These are phyloP conservation scores for Basipetospora sp. DNA, from an alignment of 2,329 filamentous ascomycete genomes.

Conservation along the genomic window DNA sequence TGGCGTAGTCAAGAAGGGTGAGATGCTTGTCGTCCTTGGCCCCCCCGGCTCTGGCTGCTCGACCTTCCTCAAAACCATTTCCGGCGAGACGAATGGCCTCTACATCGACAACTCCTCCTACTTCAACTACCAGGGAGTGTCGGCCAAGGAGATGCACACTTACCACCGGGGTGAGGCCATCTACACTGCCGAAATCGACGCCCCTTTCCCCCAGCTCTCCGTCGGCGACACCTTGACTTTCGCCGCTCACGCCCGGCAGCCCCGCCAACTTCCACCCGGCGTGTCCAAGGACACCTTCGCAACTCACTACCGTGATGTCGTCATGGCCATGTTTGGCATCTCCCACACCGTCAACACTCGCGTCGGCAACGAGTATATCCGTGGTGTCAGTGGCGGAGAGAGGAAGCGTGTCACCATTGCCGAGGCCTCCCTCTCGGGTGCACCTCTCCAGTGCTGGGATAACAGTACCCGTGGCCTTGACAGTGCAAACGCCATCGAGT, in stretches of 20 bases:
- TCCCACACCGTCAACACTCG: constrained; percentile 57
- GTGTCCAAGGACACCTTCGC: constrained; percentile 40
- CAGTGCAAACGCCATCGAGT: constrained; percentile 61
- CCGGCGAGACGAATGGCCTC: constrained; percentile 71
- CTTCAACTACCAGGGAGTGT: constrained; percentile 70
- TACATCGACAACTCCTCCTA: constrained; percentile 54
- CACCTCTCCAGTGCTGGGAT: constrained; percentile 52
- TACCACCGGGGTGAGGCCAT: constrained; percentile 72
- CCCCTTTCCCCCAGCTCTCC: constrained; percentile 62
- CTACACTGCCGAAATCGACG: constrained; percentile 73
- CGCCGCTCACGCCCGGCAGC: constrained; percentile 55
- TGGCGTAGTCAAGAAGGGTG: constrained; percentile 52
- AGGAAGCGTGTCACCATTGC: constrained; percentile 52
- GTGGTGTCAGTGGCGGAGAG: constrained; percentile 62
- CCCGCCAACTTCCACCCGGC: constrained; percentile 44
- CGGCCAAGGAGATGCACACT: constrained; percentile 60
- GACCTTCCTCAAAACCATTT: constrained; percentile 71
- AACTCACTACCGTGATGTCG: constrained; percentile 52
- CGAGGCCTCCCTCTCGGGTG: constrained; percentile 43
- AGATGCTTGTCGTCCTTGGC: constrained; percentile 63
- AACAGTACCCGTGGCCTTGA: constrained; percentile 63
- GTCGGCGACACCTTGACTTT: constrained; percentile 71
- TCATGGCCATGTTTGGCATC: constrained; percentile 64
- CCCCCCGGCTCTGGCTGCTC: constrained; percentile 64
- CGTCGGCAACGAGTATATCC: constrained; percentile 61